Conservation (phyloP, 441 rosid species). For the Corymbia citriodora region DNA sequence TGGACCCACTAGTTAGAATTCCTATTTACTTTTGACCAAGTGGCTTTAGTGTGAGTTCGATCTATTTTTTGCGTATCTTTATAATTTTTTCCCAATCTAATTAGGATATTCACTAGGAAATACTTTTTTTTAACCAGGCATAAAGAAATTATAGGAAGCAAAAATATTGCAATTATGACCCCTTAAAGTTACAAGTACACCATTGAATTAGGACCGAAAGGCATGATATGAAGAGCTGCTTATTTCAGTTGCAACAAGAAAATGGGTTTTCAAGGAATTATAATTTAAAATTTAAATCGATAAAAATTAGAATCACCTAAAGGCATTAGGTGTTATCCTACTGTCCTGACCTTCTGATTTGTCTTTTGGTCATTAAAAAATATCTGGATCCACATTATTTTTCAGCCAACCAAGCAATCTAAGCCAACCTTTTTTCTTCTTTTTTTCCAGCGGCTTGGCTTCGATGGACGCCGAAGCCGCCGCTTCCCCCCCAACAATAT, state of each 20-base stretch:
- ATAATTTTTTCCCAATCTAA: neutral
- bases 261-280: neutral
- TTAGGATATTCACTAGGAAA: neutral
- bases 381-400: neutral
- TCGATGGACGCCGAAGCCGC: neutral
- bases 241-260: neutral
- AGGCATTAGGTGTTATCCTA: neutral
- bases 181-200: neutral
- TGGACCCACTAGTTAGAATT: neutral
- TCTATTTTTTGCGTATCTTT: accelerated
- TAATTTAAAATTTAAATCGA: accelerated
- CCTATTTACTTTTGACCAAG: neutral
- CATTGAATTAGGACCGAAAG: neutral
- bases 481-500: neutral
- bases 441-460: neutral
- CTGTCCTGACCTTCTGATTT: neutral
- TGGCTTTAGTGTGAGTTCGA: neutral
- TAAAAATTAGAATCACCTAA: neutral
- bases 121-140: neutral
- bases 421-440: neutral
- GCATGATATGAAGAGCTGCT: neutral
- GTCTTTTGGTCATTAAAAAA: neutral
- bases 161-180: neutral
- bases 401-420: neutral
- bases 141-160: neutral